These are phyloP conservation scores for Metschnikowia shivogae DNA, from an alignment of 805 yeast genomes.

Conservation along the genomic window DNA sequence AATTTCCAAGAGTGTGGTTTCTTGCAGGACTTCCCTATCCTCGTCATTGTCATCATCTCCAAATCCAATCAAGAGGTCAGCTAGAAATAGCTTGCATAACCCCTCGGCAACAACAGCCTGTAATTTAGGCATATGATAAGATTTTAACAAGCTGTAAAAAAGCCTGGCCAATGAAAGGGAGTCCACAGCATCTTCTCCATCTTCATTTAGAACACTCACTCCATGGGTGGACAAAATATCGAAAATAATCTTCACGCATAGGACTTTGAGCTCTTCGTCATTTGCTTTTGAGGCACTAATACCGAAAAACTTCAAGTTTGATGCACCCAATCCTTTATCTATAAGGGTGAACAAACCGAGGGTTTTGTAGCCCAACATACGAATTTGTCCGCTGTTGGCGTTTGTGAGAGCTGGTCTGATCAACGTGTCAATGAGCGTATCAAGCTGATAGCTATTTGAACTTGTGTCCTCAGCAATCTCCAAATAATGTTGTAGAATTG, in stretches of 20 bases:
- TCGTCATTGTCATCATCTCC: constrained; percentile 15
- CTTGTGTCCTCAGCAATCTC: constrained; percentile 64
- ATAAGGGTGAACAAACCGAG: constrained; percentile 76
- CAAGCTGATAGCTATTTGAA: constrained; percentile 59
- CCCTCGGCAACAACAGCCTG: constrained; percentile 87
- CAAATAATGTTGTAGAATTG: constrained; percentile 64
- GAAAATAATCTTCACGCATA: constrained; percentile 65
- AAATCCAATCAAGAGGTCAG: constrained; percentile 63
- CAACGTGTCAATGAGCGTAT: constrained; percentile 68
- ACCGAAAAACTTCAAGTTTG: constrained; percentile 62
- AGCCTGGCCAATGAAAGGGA: constrained; percentile 63
- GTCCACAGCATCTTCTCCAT: constrained; percentile 52
- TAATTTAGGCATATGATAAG: constrained; percentile 53
- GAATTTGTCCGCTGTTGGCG: constrained; percentile 44
- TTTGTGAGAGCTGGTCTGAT: constrained; percentile 66
- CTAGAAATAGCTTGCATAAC: constrained; percentile 72
- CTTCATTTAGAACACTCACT: constrained; percentile 54
- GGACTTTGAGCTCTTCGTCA: constrained; percentile 55
- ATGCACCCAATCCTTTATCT: constrained; percentile 58
- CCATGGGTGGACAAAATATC: constrained; percentile 82
- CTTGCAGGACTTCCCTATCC: constrained; percentile 25
- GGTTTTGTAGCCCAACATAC: constrained; percentile 68
- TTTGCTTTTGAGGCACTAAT: constrained; percentile 61
- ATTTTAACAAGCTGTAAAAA: constrained; percentile 61
- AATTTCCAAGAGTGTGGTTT: constrained; percentile 54